Evolutionary conservation across 805 yeast species (phyloP).

Genomic region (Suhomyces sp.): DNA sequence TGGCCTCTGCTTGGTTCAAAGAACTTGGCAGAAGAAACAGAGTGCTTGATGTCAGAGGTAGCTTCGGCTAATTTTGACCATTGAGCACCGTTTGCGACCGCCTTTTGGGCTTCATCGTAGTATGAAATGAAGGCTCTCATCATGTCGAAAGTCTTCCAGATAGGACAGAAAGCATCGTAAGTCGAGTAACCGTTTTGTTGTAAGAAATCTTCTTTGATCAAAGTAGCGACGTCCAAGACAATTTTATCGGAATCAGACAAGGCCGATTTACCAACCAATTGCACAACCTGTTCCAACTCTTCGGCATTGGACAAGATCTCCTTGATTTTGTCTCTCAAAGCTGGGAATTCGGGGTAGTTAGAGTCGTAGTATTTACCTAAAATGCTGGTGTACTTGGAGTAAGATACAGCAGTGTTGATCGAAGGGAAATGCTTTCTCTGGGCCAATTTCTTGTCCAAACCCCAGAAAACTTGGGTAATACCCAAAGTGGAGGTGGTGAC

Average conservation of each 20-base stretch:
- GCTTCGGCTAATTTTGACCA: slow-evolving; percentile 92
- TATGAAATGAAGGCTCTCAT: slow-evolving; percentile 92
- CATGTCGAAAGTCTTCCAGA: slow-evolving; percentile 98
- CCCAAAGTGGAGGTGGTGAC: slow-evolving; percentile 98
- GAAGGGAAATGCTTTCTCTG: slow-evolving; percentile 99
- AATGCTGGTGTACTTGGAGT: slow-evolving; percentile 91
- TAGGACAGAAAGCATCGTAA: slow-evolving; percentile 98
- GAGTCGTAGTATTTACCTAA: slow-evolving; percentile 80
- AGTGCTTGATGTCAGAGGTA: slow-evolving; percentile 87
- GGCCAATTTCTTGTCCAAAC: slow-evolving; percentile 96
- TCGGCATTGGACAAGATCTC: slow-evolving; percentile 96
- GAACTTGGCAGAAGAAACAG: slow-evolving; percentile 93
- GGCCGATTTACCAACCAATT: slow-evolving; percentile 98
- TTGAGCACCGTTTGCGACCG: slow-evolving; percentile 86
- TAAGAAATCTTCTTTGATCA: slow-evolving; percentile 95
- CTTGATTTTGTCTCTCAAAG: slow-evolving; percentile 84
- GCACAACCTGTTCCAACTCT: slow-evolving; percentile 98
- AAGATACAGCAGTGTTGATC: slow-evolving; percentile 91
- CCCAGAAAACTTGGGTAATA: slow-evolving; percentile 99
- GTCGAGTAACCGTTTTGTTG: slow-evolving; percentile 99
- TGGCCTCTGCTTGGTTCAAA: slow-evolving; percentile 93
- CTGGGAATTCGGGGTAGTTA: slow-evolving; percentile 88
- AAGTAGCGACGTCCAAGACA: slow-evolving; percentile 85
- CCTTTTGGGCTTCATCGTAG: slow-evolving; percentile 96
- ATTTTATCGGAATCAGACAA: slow-evolving; percentile 95